A percentile compares a stretch with the other conserved stretches of the same genome.
Conservation (phyloP, 768 basidiomycete species). For the Cystoderma amianthinum region DNA sequence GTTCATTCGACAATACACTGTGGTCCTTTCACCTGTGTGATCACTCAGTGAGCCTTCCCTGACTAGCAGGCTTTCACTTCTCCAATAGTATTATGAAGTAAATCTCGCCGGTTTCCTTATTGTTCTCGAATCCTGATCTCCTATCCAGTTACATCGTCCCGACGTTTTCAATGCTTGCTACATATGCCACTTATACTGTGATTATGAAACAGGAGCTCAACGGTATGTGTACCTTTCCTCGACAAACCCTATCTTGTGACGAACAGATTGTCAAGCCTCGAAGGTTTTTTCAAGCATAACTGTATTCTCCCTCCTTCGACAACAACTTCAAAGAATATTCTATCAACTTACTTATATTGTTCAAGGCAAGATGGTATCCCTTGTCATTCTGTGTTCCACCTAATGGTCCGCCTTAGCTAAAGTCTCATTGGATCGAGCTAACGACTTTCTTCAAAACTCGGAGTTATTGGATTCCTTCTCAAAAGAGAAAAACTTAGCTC, state of each 20-base stretch:
- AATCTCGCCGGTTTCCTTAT: slow-evolving; percentile 3
- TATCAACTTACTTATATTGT: not conserved
- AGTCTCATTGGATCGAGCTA: slow-evolving; percentile 56
- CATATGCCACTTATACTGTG: slow-evolving; percentile 50
- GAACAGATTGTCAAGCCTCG: slow-evolving; percentile 16
- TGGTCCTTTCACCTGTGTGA: too few species aligned
- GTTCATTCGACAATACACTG: too few species aligned
- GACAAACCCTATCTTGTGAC: not conserved
- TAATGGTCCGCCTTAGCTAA: slow-evolving; percentile 9
- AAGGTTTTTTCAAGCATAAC: slow-evolving; percentile 45
- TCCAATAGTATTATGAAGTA: slow-evolving; percentile 19
- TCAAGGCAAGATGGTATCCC: not conserved
- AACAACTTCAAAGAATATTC: slow-evolving; percentile 35
- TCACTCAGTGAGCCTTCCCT: too few species aligned
- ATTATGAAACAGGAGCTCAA: slow-evolving; percentile 32
- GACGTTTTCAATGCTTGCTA: slow-evolving; percentile 56
- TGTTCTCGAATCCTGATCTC: not conserved
- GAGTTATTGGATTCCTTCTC: slow-evolving; percentile 40
- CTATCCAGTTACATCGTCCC: slow-evolving; percentile 48
- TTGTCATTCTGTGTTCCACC: not conserved
- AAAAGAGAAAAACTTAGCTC: slow-evolving; percentile 29
- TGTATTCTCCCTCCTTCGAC: slow-evolving; percentile 57
- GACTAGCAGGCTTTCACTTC: too few species aligned
- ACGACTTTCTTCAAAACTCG: slow-evolving; percentile 36
- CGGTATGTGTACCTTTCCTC: not conserved